Evolutionary conservation across 768 basidiomycete species (phyloP), one percentile per base, ranked within the genome.

Genomic region (Lentinus brumalis): DNA sequence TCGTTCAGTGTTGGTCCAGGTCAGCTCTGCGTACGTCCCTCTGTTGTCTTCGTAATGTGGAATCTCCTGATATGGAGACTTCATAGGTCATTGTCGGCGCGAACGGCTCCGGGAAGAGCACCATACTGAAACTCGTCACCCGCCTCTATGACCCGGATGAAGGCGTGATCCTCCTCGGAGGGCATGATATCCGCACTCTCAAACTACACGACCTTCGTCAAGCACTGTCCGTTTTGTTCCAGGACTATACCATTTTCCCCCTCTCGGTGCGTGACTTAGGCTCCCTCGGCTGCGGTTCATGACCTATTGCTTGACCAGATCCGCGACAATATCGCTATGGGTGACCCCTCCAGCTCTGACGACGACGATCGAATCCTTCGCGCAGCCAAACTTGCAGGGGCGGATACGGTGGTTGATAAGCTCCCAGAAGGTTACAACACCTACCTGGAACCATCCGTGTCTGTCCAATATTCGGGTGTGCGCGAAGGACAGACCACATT

Each of bases 61-160:
- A n/a, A n/a, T n/a, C n/a, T n/a, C n/a, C n/a, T n/a, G n/a, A n/a
- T n/a, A n/a, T n/a, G n/a, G n/a, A n/a, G n/a, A n/a, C n/a, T n/a
- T n/a, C n/a, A n/a, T n/a, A 91, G 89, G 80, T 92, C 40, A 87
- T 93, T 45, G 88, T 93, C 3, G 91, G 91, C 10, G 79, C 78
- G 32, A 93, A 93, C 62, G 91, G 91, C 7, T 89, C 88, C 0
- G 91, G 77, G 0, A 93, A 93, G 73, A 89, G 87, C 68, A 92
- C 91, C 1, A 83, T 92, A 44, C 75, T 93, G 44, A 93, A 92
- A 69, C 77, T 93, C 47, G 81, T 88, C 29, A 74, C 85, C 29
- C 83, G 91, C 26, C 70, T 92, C 26, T 91, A 91, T 63, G 89
- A 92, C 65, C 82, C 84, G 0, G 75, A 75, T 1, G 87, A 88